Percentiles rank a stretch among this genome's conserved stretches.
phyloP scores from a whole-genome alignment of 768 basidiomycete species.

The Mycena belliarum region DNA sequence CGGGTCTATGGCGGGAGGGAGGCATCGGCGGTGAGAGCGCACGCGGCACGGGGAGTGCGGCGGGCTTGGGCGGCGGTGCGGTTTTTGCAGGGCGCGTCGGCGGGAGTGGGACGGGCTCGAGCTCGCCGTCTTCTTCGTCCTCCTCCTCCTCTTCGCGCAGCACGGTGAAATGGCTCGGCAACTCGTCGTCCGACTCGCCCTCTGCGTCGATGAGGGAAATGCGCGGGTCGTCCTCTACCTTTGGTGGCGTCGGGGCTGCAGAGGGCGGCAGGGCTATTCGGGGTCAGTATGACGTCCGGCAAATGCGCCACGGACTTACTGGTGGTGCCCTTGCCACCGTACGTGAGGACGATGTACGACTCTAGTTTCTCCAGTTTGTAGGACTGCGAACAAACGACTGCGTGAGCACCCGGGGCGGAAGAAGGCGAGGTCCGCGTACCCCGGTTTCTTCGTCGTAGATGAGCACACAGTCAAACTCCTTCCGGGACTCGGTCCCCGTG shows the following conservation, averaged over 20 bases:
- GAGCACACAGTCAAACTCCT: constrained; percentile 75
- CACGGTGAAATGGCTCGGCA: constrained; percentile 29
- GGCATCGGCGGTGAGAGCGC: no score
- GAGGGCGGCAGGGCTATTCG: constrained; percentile 25
- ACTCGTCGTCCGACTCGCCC: constrained; percentile 43
- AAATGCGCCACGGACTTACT: background rate
- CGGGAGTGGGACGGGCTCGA: constrained; percentile 28
- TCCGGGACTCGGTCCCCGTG: constrained; percentile 58
- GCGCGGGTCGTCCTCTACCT: constrained; percentile 8
- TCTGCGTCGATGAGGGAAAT: constrained; percentile 30
- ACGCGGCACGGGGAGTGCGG: constrained; percentile 30
- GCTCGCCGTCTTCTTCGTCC: constrained; percentile 36
- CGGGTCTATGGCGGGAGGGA: constrained; percentile 22
- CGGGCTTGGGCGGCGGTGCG: constrained; percentile 28
- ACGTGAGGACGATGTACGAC: constrained; percentile 56
- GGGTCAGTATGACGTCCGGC: constrained; percentile 10
- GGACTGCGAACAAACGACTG: constrained; percentile 40
- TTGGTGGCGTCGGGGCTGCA: constrained; percentile 27
- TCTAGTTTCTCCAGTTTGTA: constrained; percentile 79
- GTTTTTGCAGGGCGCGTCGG: constrained; percentile 26
- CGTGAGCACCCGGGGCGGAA: constrained; percentile 1
- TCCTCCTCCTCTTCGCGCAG: constrained; percentile 36
- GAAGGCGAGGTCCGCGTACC: constrained; percentile 40
- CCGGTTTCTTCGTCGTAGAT: constrained; percentile 78
- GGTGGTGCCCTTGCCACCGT: constrained; percentile 44